Percentiles rank a stretch among this genome's conserved stretches.
These are phyloP conservation scores for Hawksworthiomyces lignivorus DNA, from an alignment of 2,329 filamentous ascomycete genomes.

Conservation along the genomic window DNA sequence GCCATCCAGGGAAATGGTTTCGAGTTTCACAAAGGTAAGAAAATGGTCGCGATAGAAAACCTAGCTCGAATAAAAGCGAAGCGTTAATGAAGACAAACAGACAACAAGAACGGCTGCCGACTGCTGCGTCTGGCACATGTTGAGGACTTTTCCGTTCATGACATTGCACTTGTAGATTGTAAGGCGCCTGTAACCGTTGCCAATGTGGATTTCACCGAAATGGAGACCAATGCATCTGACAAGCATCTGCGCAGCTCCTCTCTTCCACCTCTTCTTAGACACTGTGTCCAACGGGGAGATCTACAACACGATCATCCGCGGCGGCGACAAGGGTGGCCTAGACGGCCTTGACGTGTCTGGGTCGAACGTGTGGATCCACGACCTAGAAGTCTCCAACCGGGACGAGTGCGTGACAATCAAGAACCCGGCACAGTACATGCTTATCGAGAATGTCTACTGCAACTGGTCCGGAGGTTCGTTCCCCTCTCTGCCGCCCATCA, in stretches of 20 bases:
- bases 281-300: constrained; percentile 40
- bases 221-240: too few species aligned
- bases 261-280: constrained; percentile 19
- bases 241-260: constrained; percentile 6
- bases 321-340: constrained; percentile 41
- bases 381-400: constrained; percentile 55
- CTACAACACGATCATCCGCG: constrained; percentile 47
- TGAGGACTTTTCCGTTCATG: constrained; percentile 39
- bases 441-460: constrained; percentile 54
- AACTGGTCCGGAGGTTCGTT: constrained; percentile 43
- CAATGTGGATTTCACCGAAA: not conserved
- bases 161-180: constrained; percentile 39
- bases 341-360: constrained; percentile 50
- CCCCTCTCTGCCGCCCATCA: too few species aligned
- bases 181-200: not conserved
- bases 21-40: constrained; percentile 29
- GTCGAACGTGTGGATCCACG: constrained; percentile 50
- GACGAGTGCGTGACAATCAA: constrained; percentile 39
- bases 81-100: constrained; percentile 1
- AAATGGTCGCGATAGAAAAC: too few species aligned
- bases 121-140: constrained; percentile 36
- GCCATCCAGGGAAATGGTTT: constrained; percentile 44
- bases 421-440: constrained; percentile 42
- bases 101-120: constrained; percentile 30
- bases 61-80: too few species aligned